Conservation (phyloP, 495 filamentous ascomycete species). For the Oidiodendron maius region DNA sequence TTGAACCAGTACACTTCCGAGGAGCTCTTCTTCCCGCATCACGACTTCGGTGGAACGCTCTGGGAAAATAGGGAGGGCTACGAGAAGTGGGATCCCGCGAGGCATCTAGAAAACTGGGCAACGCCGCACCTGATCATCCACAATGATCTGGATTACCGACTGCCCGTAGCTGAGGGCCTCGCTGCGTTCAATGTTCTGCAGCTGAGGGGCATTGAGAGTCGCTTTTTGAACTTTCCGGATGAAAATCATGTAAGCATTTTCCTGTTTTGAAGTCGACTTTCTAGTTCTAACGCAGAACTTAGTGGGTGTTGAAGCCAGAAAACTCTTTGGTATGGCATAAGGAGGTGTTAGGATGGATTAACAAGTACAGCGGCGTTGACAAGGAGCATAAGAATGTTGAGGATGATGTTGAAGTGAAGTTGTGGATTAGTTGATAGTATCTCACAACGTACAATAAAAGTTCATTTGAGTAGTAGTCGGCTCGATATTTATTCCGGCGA, state of each 20-base stretch:
- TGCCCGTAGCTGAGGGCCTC: slow-evolving; percentile 78
- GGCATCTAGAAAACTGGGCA: slow-evolving; percentile 59
- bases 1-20: slow-evolving; percentile 68
- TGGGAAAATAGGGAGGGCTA: slow-evolving; percentile 70
- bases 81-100: slow-evolving; percentile 76
- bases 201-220: slow-evolving; percentile 61
- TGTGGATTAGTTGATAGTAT: neutral
- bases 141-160: slow-evolving; percentile 83
- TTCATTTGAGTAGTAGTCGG: too few relatives aligned
- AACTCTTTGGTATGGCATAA: slow-evolving; percentile 87
- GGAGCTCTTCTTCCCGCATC: slow-evolving; percentile 83
- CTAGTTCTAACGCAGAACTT: too few relatives aligned
- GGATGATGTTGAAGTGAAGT: slow-evolving; percentile 1
- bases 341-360: slow-evolving; percentile 86
- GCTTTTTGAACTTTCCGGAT: slow-evolving; percentile 79
- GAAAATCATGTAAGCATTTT: slow-evolving; percentile 52
- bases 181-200: slow-evolving; percentile 88
- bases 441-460: neutral
- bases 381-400: slow-evolving; percentile 12
- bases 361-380: slow-evolving; percentile 62
- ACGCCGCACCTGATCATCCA: slow-evolving; percentile 80
- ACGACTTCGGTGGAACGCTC: slow-evolving; percentile 75
- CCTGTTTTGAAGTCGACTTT: too few relatives aligned
- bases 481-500: too few relatives aligned
- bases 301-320: slow-evolving; percentile 91